Evolutionary conservation across 257 asterid genomes (phyloP).

Genomic region (Hygrophila difformis): DNA sequence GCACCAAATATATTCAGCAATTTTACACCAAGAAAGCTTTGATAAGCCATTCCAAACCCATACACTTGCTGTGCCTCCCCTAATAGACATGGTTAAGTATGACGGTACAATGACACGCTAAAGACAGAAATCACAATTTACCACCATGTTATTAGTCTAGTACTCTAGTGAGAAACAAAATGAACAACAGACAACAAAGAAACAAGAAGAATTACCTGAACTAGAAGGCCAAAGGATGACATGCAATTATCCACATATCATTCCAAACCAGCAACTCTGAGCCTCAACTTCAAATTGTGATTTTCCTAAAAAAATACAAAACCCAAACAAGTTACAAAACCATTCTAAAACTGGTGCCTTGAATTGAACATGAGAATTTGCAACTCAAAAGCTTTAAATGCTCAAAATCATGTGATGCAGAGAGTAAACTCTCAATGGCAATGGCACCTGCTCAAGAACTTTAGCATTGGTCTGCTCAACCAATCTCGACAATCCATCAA

Average conservation of each 20-base stretch:
- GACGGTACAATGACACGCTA: too few species aligned
- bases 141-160: background rate
- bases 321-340: constrained; percentile 10
- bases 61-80: too few species aligned
- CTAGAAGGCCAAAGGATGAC: constrained; percentile 15
- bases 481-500: constrained; percentile 45
- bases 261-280: constrained; percentile 82
- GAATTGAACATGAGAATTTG: too few species aligned
- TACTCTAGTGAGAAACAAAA: background rate
- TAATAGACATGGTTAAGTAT: too few species aligned
- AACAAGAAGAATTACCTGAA: constrained; percentile 20
- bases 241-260: constrained; percentile 20
- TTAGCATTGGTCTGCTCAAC: constrained; percentile 65
- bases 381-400: background rate
- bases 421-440: background rate
- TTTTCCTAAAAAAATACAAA: constrained; percentile 48
- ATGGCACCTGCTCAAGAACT: constrained; percentile 70
- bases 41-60: too few species aligned
- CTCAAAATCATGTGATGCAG: constrained; percentile 1
- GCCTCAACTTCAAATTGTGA: constrained; percentile 60
- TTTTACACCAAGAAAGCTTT: too few species aligned
- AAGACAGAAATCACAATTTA: too few species aligned
- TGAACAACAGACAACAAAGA: constrained; percentile 13
- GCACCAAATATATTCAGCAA: too few species aligned
- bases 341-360: constrained; percentile 2